Conservation (phyloP, 2,329 filamentous ascomycete genomes). For the Mariannaea elegans region DNA sequence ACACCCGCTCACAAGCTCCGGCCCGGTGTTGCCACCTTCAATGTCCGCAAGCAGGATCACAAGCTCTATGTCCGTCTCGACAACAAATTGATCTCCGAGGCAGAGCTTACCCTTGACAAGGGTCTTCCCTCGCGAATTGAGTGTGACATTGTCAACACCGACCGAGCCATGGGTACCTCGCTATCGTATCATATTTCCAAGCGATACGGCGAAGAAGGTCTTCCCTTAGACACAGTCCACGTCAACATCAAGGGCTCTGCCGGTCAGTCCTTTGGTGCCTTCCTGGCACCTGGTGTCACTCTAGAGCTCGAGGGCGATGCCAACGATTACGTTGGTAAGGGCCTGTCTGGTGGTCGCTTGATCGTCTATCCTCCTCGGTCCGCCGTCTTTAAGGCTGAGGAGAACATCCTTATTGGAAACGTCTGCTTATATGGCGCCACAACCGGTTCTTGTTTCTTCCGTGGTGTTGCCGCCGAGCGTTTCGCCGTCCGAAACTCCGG, state of each 20-base stretch:
- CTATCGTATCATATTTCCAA: conserved; percentile 96
- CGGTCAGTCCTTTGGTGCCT: conserved; percentile 96
- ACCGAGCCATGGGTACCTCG: conserved; percentile 91
- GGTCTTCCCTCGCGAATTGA: conserved; percentile 92
- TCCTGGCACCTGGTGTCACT: conserved; percentile 90
- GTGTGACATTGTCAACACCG: conserved; percentile 96
- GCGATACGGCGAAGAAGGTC: conserved; percentile 86
- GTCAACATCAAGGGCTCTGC: conserved; percentile 97
- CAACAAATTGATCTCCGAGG: conserved; percentile 97
- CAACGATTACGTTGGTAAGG: conserved; percentile 98
- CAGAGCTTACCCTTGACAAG: conserved; percentile 93
- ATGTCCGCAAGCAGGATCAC: conserved; percentile 97
- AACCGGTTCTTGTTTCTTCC: conserved; percentile 92
- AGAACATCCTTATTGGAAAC: conserved; percentile 94
- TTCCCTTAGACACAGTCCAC: conserved; percentile 93
- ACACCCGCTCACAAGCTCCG: conserved; percentile 96
- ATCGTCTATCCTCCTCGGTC: conserved; percentile 93
- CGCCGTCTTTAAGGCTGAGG: conserved; percentile 93
- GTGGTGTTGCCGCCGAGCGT: conserved; percentile 93
- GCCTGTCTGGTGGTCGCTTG: conserved; percentile 88
- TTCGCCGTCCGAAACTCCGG: conserved; percentile 98
- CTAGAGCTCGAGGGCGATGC: conserved; percentile 94
- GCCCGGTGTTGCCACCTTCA: conserved; percentile 94
- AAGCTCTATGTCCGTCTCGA: conserved; percentile 91
- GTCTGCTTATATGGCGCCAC: conserved; percentile 96